phyloP scores from a whole-genome alignment of 2,329 filamentous ascomycete genomes.

The Sordariomycetes sp. region DNA sequence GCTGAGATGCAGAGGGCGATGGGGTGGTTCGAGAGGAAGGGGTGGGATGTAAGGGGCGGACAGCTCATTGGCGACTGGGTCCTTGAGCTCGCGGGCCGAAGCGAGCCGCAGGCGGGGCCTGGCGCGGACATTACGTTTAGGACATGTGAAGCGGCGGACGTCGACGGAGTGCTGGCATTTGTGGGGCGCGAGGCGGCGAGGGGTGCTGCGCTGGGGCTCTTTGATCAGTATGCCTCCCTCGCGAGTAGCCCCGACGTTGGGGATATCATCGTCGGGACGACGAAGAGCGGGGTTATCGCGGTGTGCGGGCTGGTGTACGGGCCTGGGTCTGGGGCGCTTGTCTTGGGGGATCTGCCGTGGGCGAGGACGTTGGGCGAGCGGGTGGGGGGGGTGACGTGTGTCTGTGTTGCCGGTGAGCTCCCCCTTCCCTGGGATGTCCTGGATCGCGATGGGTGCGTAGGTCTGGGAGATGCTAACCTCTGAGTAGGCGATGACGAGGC shows the following conservation, averaged over 20 bases:
- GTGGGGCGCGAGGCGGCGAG: conserved; percentile 31
- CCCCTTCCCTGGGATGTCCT: not conserved
- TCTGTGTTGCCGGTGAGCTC: conserved; percentile 40
- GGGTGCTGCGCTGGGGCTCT: conserved; percentile 40
- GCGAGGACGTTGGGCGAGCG: conserved; percentile 31
- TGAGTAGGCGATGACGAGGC: conserved; percentile 27
- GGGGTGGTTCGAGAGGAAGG: conserved; percentile 39
- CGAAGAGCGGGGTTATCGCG: conserved; percentile 33
- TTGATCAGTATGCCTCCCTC: conserved; percentile 42
- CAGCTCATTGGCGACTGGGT: conserved; percentile 39
- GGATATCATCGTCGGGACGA: conserved; percentile 40
- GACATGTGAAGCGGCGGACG: conserved; percentile 30
- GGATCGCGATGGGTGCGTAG: too few species aligned
- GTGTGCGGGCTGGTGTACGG: conserved; percentile 41
- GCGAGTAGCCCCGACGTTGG: conserved; percentile 30
- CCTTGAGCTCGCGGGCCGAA: conserved; percentile 35
- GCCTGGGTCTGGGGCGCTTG: conserved; percentile 28
- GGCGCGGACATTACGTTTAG: conserved; percentile 25
- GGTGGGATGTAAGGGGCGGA: conserved; percentile 37
- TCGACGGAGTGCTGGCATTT: conserved; percentile 31
- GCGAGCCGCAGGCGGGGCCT: conserved; percentile 12
- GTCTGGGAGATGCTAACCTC: not conserved
- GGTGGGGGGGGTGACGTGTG: conserved; percentile 46
- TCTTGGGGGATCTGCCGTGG: conserved; percentile 41
- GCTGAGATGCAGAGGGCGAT: conserved; percentile 18